Evolutionary conservation across 2,329 filamentous ascomycete genomes (phyloP), one percentile per base, ranked within the genome.

Genomic region (Paraphaeosphaeria sporulosa): DNA sequence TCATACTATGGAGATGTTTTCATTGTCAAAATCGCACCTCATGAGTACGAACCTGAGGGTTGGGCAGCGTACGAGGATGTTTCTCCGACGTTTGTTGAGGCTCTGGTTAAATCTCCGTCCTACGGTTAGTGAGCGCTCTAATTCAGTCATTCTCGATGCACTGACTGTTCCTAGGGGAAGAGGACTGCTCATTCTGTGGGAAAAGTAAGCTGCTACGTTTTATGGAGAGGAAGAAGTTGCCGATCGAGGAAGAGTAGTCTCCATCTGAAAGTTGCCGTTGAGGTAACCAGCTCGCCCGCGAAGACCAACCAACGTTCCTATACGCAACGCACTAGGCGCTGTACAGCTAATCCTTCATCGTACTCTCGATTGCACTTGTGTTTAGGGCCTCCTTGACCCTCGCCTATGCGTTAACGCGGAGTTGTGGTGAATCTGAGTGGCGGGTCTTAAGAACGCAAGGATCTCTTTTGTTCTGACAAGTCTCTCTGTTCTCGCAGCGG

Each of bases 141-240:
- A 21, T 4, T 44, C 19, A 4, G 21, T 21, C 19, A n/a, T 13
- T 25, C 4, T 44, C 3, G 3, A 52, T 44, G 42, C 42, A 21
- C 42, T 44, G 42, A 44, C n/a, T 25, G n/a, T 25, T 4, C 10
- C 19, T 44, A 44, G 42, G 42, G 7, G 48, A 64, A 62, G 63
- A 53, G 57, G 60, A 53, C 57, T 43, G 52, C 60, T 61, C 52
- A 47, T 43, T 21, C 15, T 40, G 23, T 44, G 43, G 57, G 42
- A 51, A 51, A 48, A 30, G 32, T 23, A 19, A 32, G 25, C 6
- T 43, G 8, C 40, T 4, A n/a, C 40, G 40, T 43, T 43, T 17
- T 43, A 43, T 19, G 19, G 40, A 43, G 47, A 56, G 53, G 42
- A 27, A 49, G 30, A 36, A 12, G 9, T 38, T 38, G 36, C 13